Evolutionary conservation across 2,329 filamentous ascomycete genomes (phyloP).

Genomic region (Colletotrichum sp.): DNA sequence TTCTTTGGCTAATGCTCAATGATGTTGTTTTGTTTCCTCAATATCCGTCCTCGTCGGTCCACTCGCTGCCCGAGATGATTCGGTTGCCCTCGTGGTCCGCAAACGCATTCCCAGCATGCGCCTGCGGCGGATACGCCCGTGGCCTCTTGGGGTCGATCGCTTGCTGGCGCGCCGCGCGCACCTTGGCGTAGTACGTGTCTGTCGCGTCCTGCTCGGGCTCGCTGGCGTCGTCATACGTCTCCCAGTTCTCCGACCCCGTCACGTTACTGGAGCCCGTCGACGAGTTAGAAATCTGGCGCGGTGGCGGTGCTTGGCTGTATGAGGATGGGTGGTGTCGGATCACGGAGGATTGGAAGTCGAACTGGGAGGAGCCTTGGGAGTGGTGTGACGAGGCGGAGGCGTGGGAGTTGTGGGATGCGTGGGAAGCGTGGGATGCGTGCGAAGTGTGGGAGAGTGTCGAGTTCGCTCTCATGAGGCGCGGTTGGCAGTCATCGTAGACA

Average conservation of each 20-base stretch:
- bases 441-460: slow-evolving; percentile 42
- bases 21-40: slow-evolving; percentile 29
- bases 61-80: slow-evolving; percentile 68
- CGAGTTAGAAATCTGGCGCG: slow-evolving; percentile 74
- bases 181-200: slow-evolving; percentile 81
- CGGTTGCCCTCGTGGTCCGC: slow-evolving; percentile 65
- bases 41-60: slow-evolving; percentile 69
- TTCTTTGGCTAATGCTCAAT: background rate
- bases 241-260: slow-evolving; percentile 95
- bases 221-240: slow-evolving; percentile 89
- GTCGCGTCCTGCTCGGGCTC: slow-evolving; percentile 77
- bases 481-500: slow-evolving; percentile 69
- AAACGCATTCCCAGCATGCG: slow-evolving; percentile 52
- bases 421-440: slow-evolving; percentile 37
- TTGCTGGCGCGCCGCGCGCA: slow-evolving; percentile 72
- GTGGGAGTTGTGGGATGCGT: slow-evolving; percentile 28
- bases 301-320: slow-evolving; percentile 49
- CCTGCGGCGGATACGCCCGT: slow-evolving; percentile 56
- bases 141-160: slow-evolving; percentile 61
- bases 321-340: slow-evolving; percentile 42
- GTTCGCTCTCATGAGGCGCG: slow-evolving; percentile 41
- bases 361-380: slow-evolving; percentile 31
- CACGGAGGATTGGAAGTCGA: slow-evolving; percentile 45
- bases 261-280: slow-evolving; percentile 78
- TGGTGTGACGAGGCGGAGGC: slow-evolving; percentile 35